Conservation (phyloP, 495 filamentous ascomycete species). For the Cryomyces minteri region DNA sequence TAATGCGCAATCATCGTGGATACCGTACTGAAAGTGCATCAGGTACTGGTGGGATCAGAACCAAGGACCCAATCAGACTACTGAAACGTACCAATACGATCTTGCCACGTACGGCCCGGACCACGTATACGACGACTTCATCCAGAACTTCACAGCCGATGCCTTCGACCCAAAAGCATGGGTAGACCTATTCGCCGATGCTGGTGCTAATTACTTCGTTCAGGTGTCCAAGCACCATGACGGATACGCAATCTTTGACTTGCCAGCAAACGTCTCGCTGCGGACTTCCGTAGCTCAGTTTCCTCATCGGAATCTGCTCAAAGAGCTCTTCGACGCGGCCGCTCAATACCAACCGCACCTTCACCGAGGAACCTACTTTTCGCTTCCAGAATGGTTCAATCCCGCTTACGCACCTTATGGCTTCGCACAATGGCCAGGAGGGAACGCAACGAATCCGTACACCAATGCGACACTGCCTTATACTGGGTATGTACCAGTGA, state of each 20-base stretch:
- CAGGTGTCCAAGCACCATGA: slow-evolving; percentile 34
- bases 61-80: slow-evolving; percentile 12
- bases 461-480: slow-evolving; percentile 28
- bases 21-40: too few relatives aligned
- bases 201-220: slow-evolving; percentile 38
- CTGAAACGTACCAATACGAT: slow-evolving; percentile 29
- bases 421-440: slow-evolving; percentile 21
- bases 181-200: slow-evolving; percentile 36
- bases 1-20: too few relatives aligned
- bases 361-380: slow-evolving; percentile 31
- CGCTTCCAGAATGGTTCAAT: slow-evolving; percentile 38
- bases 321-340: slow-evolving; percentile 34
- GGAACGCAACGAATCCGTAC: slow-evolving; percentile 31
- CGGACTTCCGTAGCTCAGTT: slow-evolving; percentile 26
- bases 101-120: slow-evolving; percentile 29
- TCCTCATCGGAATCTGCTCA: slow-evolving; percentile 25
- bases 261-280: slow-evolving; percentile 21
- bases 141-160: slow-evolving; percentile 31
- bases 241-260: slow-evolving; percentile 34
- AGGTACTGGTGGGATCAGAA: slow-evolving; percentile 25
- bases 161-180: slow-evolving; percentile 31
- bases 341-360: slow-evolving; percentile 29
- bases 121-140: slow-evolving; percentile 36
- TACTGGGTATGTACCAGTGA: slow-evolving; percentile 25
- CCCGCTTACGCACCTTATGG: slow-evolving; percentile 31